phyloP scores from a whole-genome alignment of 192 early-diverging fungal genomes.

The Jimgerdemannia lactiflua region DNA sequence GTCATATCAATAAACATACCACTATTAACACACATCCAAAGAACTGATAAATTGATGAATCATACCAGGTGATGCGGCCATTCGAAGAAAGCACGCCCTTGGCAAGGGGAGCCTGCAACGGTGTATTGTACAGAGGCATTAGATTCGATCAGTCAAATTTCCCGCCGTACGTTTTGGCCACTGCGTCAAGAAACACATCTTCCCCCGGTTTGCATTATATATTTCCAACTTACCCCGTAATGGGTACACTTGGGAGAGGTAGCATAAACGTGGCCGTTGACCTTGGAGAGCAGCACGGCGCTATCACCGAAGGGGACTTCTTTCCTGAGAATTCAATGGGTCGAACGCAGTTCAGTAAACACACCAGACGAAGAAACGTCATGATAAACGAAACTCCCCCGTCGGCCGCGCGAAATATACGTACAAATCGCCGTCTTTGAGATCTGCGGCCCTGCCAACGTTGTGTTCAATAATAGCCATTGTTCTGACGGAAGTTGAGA shows the following conservation, averaged over 20 bases:
- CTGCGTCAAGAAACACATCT: neutral
- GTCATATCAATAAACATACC: neutral
- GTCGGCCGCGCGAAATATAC: neutral
- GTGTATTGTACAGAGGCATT: neutral
- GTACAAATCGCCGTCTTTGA: conserved; percentile 31
- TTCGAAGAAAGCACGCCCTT: conserved; percentile 20
- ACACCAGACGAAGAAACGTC: conserved; percentile 15
- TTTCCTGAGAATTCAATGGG: conserved; percentile 12
- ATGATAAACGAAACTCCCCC: neutral
- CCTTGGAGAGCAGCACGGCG: conserved; percentile 13
- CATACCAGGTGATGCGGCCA: conserved; percentile 32
- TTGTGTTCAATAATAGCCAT: conserved; percentile 19
- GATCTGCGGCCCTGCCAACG: conserved; percentile 21
- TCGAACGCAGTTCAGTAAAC: neutral
- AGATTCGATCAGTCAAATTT: neutral
- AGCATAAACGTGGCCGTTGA: conserved; percentile 22
- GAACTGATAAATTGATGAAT: neutral
- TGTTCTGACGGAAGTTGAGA: neutral
- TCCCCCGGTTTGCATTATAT: neutral
- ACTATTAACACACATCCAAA: neutral
- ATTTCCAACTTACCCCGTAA: conserved; percentile 18
- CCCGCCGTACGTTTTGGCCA: neutral
- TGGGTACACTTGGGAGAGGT: conserved; percentile 31
- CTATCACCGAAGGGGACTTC: conserved; percentile 16
- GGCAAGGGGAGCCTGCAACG: conserved; percentile 11